Base-by-base conservation (phyloP, 768 basidiomycete genomes). In the Boletus rubescentipes region DNA sequence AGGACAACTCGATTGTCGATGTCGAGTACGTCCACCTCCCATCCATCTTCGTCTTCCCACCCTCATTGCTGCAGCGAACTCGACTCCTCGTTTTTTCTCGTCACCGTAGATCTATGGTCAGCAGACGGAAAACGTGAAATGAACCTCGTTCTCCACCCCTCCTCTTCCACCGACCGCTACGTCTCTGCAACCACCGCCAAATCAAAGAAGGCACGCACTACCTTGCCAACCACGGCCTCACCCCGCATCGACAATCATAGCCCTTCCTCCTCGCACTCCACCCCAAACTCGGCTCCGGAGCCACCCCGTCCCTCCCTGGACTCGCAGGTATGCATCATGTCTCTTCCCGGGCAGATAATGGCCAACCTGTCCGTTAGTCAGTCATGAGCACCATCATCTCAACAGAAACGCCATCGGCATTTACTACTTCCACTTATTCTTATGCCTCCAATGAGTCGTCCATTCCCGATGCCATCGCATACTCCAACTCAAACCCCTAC, bases 21-120 rank as follows among this genome's bases (percentile, higher is more conserved):
- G 83, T 86, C 50, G 87, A 92, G 93, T 93, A 64, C 63, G 90
- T 78, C 53, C 36, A 15, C 48, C 40, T 0, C 21, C 11, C 18
- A 20, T 29, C 21, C 8, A n/a, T 34, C 37, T 34, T 36, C 43
- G 42, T 42, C 41, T 45, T 15, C 38, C 14, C 57, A 16, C 58
- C 31, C 58, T 58, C 29, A 54, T 2, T 15, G 16, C 29, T 5
- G 12, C 65, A 96, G 94, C 59, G 87, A 91, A 43, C 78, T 96
- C 46, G 89, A 95, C 69, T 85, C 80, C 57, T 89, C 90, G 2
- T 95, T 93, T 72, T 91, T 98, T 68, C 72, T 97, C 39, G 87
- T 93, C 26, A 90, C 91, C 16, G 92, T 92, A n/a, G 94, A 97
- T 72, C 74, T 98, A 3, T 96, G 93, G 90, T 91, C 91, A 0